Base-by-base conservation (phyloP, 164 flowering plant species). In the Annona cherimola region DNA sequence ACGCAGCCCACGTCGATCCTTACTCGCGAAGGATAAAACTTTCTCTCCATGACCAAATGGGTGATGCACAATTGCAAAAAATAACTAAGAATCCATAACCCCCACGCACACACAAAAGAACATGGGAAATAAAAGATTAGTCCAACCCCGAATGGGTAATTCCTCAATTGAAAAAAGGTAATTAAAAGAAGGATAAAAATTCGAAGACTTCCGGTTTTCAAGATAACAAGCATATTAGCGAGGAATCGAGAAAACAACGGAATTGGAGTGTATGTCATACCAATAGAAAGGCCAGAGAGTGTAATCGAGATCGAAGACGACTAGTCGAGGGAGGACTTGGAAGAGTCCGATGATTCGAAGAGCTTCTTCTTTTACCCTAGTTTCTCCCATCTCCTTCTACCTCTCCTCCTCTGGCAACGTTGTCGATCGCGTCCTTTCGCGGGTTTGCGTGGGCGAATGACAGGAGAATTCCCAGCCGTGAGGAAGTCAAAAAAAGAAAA, bases 271-370 rank as follows among this genome's bases (percentile, higher is more conserved):
- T 42, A 4, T 40, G 14, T 50, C 7, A 0, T 81, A 93, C 99
- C 99, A 93, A 81, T 90, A 95, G 79, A 91, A 95, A 71, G 99
- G 98, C 98, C 99, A 95, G 82, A 95, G 91, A 77, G 98, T 93
- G 84, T 95, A 93, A 79, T 95, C 99, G 72, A 95, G 98, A 85
- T 95, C 98, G 83, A 95, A 95, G 82, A 95, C 94, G 67, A 95
- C 98, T 68, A 95, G 74, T 40, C 89, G 86, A 74, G 97, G 98
- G 7, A 95, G 84, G 9, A 85, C 79, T 79, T 85, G 87, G 63
- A 86, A 89, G 65, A 85, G 62, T 42, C 96, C 94, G 14, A 95
- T 72, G 40, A 91, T 84, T 82, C 89, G 87, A 83, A 88, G 44
- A 1, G 99, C 99, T 61, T 91, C 98, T 14, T 83, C 81, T 78